Base-by-base conservation (phyloP, 1,284 basidiomycete genomes). In the Cutaneotrichosporon sp. region DNA sequence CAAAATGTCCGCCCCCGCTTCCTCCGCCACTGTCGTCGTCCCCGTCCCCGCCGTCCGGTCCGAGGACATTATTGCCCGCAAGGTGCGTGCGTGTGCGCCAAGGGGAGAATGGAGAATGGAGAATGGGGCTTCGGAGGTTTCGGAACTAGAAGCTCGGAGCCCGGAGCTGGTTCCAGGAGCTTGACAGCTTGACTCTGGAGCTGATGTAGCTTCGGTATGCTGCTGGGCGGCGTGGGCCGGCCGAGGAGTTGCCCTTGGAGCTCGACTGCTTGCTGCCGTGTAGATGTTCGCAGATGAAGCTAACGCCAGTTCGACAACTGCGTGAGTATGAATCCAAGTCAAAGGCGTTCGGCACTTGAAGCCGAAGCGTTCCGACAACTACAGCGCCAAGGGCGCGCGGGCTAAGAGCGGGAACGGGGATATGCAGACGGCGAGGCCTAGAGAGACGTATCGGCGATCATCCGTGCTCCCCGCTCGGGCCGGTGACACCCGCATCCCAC, bases 41-140 rank as follows among this genome's bases (percentile, higher is more conserved):
- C 62, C 76, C 40, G 64, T 73, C 82, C 87, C 87, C 77, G 84
- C 88, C 60, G 82, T 87, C 58, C 88, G 90, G 63, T 92, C 89
- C 83, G 92, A 95, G 82, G 89, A 93, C 79, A 86, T 90, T 73
- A 83, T 94, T 70, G 87, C 86, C 46, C 88, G 91, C 83, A 95
- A 95, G 87, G 92, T 90, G 67, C 50, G 85, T 70, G 49, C 49
- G 49, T 22, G 49, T 22, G 22, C 10, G 16, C 5, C 3, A 10
- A 10, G 47, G 22, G 10, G 34, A 36, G 34, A 8, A 6, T 10
- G 34, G 34, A 9, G 34, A 2, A 9, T 9, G 34, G 34, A 13
- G 34, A 36, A 36, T 26, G 26, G 26, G 3, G 34, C 8, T 36
- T 36, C 40, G 14, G 40, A 42, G 40, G 14, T 13, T 18, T 18